phyloP scores from a whole-genome alignment of 805 yeast genomes.

The Spathaspora boniae region DNA sequence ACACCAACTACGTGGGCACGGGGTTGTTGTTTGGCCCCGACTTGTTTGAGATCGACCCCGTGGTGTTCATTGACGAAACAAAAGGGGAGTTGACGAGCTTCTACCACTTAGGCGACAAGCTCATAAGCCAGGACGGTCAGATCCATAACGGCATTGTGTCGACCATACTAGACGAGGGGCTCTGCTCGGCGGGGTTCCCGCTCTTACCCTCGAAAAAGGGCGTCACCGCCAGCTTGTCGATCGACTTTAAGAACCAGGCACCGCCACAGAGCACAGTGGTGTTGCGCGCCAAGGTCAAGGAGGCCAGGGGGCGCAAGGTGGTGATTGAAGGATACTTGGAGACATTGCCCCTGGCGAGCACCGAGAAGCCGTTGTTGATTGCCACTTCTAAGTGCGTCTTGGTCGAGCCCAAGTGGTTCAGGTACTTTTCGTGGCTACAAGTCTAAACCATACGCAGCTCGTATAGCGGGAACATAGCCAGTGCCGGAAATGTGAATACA shows the following conservation, averaged over 20 bases:
- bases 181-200: slow-evolving; percentile 84
- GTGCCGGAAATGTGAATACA: neutral
- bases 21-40: slow-evolving; percentile 70
- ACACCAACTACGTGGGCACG: slow-evolving; percentile 60
- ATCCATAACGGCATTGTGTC: slow-evolving; percentile 81
- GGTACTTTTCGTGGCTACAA: slow-evolving; percentile 50
- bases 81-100: slow-evolving; percentile 58
- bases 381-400: slow-evolving; percentile 69
- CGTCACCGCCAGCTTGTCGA: slow-evolving; percentile 75
- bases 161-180: slow-evolving; percentile 77
- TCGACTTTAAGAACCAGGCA: slow-evolving; percentile 64
- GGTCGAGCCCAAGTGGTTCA: slow-evolving; percentile 89
- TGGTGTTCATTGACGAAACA: slow-evolving; percentile 51
- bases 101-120: slow-evolving; percentile 63
- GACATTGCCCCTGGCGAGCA: slow-evolving; percentile 39
- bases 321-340: slow-evolving; percentile 66
- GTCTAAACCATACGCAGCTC: slow-evolving; percentile 5
- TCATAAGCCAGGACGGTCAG: slow-evolving; percentile 67
- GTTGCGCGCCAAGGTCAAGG: slow-evolving; percentile 61
- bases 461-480: slow-evolving; percentile 1
- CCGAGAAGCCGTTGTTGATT: slow-evolving; percentile 31
- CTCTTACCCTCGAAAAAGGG: slow-evolving; percentile 77
- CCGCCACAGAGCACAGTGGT: slow-evolving; percentile 63
- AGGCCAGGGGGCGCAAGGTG: slow-evolving; percentile 76
- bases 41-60: slow-evolving; percentile 72